These are phyloP conservation scores for Leccinum subtestaceum DNA, from an alignment of 768 basidiomycete species.

Conservation along the genomic window DNA sequence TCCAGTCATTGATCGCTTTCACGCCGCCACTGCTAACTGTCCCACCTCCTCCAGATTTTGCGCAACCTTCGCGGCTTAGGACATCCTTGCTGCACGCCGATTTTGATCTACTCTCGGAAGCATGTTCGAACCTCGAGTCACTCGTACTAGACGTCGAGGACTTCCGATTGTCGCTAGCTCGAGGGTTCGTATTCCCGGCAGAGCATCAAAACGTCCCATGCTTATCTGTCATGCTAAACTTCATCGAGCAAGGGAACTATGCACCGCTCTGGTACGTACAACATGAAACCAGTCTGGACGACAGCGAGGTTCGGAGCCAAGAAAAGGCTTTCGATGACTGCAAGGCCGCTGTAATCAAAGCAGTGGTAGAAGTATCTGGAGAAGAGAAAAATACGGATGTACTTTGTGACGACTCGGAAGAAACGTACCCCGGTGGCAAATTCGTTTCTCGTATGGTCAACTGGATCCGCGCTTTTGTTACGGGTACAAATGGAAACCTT, in stretches of 20 bases:
- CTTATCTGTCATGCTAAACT: conserved; percentile 61
- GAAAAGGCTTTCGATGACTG: conserved; percentile 76
- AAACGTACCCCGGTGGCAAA: conserved; percentile 58
- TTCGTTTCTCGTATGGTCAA: conserved; percentile 71
- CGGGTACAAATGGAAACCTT: conserved; percentile 29
- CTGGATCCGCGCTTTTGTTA: conserved; percentile 66
- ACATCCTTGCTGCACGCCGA: conserved; percentile 57
- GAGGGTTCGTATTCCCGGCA: conserved; percentile 55
- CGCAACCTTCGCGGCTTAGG: conserved; percentile 39
- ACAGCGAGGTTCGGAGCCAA: conserved; percentile 52
- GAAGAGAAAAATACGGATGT: conserved; percentile 76
- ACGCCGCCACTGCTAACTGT: no score
- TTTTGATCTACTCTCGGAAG: conserved; percentile 70
- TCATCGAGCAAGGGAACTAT: conserved; percentile 71
- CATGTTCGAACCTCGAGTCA: conserved; percentile 73
- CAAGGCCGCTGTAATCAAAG: conserved; percentile 83
- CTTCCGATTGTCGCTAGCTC: conserved; percentile 67
- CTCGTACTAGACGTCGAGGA: conserved; percentile 77
- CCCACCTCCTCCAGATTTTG: conserved; percentile 27
- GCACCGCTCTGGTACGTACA: conserved; percentile 59
- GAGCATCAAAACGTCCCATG: conserved; percentile 57
- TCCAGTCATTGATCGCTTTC: conserved; percentile 45
- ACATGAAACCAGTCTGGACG: conserved; percentile 30
- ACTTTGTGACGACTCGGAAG: conserved; percentile 67
- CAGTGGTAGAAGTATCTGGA: conserved; percentile 81